Conservation (phyloP, 768 basidiomycete species). For the Tulasnella sp. region DNA sequence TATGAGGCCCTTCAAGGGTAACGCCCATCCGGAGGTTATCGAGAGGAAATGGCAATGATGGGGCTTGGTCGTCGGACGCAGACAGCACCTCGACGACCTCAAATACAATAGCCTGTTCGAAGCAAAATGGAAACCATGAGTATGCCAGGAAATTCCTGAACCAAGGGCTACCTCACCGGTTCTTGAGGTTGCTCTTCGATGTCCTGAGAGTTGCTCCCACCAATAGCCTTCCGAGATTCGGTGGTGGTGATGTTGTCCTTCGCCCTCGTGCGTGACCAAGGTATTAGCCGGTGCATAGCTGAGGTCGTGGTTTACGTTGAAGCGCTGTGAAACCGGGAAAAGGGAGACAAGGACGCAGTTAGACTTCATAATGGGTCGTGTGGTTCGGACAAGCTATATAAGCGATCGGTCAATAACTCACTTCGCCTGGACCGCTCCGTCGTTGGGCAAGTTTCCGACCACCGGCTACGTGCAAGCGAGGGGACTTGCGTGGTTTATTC, state of each 20-base stretch:
- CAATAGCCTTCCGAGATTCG: background rate
- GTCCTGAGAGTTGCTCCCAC: background rate
- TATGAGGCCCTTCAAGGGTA: background rate
- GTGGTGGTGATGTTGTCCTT: background rate
- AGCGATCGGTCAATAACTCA: background rate
- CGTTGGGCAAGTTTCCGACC: background rate
- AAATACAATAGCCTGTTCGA: background rate
- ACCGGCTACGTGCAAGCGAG: background rate
- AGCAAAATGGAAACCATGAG: too few relatives aligned
- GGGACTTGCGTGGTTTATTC: background rate
- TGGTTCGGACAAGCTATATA: background rate
- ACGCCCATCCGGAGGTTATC: background rate
- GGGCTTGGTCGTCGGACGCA: background rate
- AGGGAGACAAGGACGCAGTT: background rate
- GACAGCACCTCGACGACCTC: background rate
- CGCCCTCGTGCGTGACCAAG: background rate
- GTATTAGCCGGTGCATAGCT: background rate
- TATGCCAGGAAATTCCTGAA: background rate
- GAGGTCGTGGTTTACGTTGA: background rate
- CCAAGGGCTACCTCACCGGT: background rate
- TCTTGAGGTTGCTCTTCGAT: background rate
- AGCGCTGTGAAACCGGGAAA: background rate
- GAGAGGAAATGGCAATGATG: background rate
- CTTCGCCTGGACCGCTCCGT: background rate
- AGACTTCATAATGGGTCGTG: background rate